These are phyloP conservation scores for Plectosphaerella sp. DNA, from an alignment of 2,329 filamentous ascomycete genomes.

Conservation along the genomic window DNA sequence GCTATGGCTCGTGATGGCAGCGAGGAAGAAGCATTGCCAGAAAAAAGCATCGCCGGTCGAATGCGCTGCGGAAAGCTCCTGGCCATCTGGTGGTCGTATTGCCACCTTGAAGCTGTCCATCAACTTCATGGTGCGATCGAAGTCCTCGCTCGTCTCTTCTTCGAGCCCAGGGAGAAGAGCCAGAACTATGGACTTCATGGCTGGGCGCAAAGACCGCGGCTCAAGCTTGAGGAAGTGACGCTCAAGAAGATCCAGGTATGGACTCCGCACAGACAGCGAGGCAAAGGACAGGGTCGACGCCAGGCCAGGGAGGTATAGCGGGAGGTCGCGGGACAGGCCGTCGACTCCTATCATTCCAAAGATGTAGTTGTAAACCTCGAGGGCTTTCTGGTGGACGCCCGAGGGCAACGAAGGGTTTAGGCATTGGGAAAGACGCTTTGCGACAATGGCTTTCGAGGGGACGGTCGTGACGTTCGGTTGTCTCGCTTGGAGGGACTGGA, in stretches of 20 bases:
- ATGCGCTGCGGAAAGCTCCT: constrained; percentile 46
- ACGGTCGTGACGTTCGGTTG: constrained; percentile 67
- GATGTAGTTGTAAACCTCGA: constrained; percentile 89
- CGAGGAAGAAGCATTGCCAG: constrained; percentile 96
- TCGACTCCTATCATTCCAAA: constrained; percentile 82
- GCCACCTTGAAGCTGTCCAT: constrained; percentile 72
- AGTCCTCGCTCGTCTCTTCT: constrained; percentile 96
- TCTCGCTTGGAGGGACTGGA: constrained; percentile 83
- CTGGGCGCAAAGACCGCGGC: constrained; percentile 69
- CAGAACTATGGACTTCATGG: constrained; percentile 84
- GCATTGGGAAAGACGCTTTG: constrained; percentile 91
- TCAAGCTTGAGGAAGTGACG: constrained; percentile 71
- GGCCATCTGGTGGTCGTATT: constrained; percentile 51
- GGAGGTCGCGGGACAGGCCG: constrained; percentile 74
- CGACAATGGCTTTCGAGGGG: constrained; percentile 76
- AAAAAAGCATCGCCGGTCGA: constrained; percentile 78
- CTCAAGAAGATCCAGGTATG: constrained; percentile 82
- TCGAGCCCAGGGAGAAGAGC: constrained; percentile 88
- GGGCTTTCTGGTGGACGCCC: constrained; percentile 93
- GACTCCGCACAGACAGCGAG: constrained; percentile 81
- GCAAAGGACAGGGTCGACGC: constrained; percentile 90
- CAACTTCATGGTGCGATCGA: constrained; percentile 78
- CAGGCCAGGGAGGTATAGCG: constrained; percentile 84
- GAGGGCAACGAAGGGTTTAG: constrained; percentile 90
- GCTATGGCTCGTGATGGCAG: constrained; percentile 83